Conservation (phyloP, 345 rosid species). For the Euphorbia lathyris region DNA sequence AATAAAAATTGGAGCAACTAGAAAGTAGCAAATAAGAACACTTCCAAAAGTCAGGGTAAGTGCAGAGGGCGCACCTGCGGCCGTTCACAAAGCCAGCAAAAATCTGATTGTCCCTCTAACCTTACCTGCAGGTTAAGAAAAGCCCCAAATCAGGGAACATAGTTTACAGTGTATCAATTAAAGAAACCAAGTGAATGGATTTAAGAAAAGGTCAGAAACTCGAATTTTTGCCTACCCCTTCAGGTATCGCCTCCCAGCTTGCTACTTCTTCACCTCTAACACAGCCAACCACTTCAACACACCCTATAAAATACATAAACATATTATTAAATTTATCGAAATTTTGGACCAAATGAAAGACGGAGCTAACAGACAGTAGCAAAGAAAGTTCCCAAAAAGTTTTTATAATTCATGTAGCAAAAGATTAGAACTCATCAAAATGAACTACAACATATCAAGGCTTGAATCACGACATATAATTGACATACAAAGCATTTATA, state of each 20-base stretch:
- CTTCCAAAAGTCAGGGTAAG: slow-evolving; percentile 1
- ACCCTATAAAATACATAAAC: slow-evolving; percentile 18
- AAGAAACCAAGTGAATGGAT: not conserved
- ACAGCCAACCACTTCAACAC: slow-evolving; percentile 39
- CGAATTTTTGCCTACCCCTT: slow-evolving; percentile 22
- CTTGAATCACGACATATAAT: not conserved
- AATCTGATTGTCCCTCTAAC: slow-evolving; percentile 80
- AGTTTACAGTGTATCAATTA: too few relatives aligned
- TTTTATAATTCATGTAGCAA: not conserved
- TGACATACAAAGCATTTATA: not conserved
- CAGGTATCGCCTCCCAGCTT: slow-evolving; percentile 34
- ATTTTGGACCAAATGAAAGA: not conserved
- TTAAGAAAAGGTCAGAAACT: slow-evolving; percentile 4
- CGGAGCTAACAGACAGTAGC: not conserved
- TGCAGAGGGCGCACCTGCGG: slow-evolving; percentile 58
- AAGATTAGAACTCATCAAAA: not conserved
- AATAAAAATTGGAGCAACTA: not conserved
- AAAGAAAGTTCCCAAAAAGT: not conserved
- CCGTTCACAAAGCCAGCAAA: slow-evolving; percentile 91
- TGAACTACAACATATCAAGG: not conserved
- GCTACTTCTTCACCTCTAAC: slow-evolving; percentile 33
- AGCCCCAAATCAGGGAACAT: not conserved
- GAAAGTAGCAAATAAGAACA: not conserved
- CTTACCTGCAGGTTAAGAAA: slow-evolving; percentile 52
- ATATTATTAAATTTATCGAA: not conserved